Conservation (phyloP, 768 basidiomycete species). For the Postia placenta region DNA sequence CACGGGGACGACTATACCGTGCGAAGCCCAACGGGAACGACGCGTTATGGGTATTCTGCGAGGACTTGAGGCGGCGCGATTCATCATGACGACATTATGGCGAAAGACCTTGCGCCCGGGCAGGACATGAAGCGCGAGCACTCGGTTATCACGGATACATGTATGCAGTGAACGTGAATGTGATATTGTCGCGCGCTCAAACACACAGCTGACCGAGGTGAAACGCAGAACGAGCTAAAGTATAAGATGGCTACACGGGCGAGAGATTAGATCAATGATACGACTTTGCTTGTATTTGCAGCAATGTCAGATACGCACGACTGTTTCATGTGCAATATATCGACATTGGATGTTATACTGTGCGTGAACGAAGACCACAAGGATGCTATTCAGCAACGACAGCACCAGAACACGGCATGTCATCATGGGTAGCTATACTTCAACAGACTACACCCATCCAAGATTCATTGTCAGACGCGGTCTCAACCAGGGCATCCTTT, state of each 20-base stretch:
- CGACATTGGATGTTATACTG: too few species aligned
- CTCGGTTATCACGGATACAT: conserved; percentile 93
- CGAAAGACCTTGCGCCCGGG: conserved; percentile 93
- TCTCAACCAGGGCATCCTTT: too few species aligned
- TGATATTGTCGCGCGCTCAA: neutral
- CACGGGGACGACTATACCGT: conserved; percentile 86
- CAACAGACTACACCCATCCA: too few species aligned
- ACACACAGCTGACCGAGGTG: neutral
- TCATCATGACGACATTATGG: conserved; percentile 88
- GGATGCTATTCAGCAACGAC: too few species aligned
- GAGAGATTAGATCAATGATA: conserved; percentile 1
- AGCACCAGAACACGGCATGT: too few species aligned
- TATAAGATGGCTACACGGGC: conserved; percentile 17
- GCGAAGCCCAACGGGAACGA: conserved; percentile 88
- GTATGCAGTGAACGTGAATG: conserved; percentile 83
- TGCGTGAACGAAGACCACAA: too few species aligned
- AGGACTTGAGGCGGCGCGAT: conserved; percentile 81
- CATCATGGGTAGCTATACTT: too few species aligned
- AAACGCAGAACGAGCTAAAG: conserved; percentile 19
- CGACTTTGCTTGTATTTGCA: too few species aligned
- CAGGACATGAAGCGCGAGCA: conserved; percentile 88
- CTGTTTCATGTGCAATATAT: too few species aligned
- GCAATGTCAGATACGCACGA: too few species aligned
- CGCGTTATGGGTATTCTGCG: conserved; percentile 65
- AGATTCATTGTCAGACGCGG: too few species aligned